Base-by-base conservation (phyloP, 257 asterid species). In the Petunia secreta region DNA sequence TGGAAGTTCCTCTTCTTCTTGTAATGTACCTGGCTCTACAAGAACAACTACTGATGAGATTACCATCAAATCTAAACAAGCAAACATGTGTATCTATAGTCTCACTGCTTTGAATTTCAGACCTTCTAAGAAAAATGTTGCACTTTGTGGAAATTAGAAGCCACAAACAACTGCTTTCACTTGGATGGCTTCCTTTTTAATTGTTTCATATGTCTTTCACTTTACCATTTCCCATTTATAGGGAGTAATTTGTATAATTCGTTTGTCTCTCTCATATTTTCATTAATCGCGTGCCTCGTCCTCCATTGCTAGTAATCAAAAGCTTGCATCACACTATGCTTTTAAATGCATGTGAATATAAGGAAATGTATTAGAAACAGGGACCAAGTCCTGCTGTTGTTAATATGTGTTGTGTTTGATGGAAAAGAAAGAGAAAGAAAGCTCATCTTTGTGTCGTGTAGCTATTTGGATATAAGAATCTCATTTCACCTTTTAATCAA, bases 21-120 rank as follows among this genome's bases (percentile, higher is more conserved):
- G 98, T 66, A 78, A 77, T 48, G 81, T 86, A 60, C 97, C 98
- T 2, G 88, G 91, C 58, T 86, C 87, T 34, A 71, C 77, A 63
- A 85, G 80, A 44, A 85, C 92, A 8, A 91, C 98, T 0, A 77
- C 98, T 1, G 94, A 95, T 60, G 85, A 93, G 88, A 87, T 93
- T 6, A 82, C 92, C 1, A 75, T 95, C 83, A 93, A 91, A 87
- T 91, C 98, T 1, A 88, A 65, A 48, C 86, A 75, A 55, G 89
- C 89, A 79, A 93, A 93, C 68, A 78, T 85, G 78, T 94, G 98
- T 90, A 85, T 93, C 85, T 94, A 94, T 85, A 89, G 96, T 75
- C 88, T 89, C 81, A 81, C 40, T 73, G 85, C 95, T 53, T 43
- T 93, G 87, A 93, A 81, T 82, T 93, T 83, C 80, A 91, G 91